Base-by-base conservation (phyloP, 371 early-diverging fungal genomes). In the Globomyces sp. region DNA sequence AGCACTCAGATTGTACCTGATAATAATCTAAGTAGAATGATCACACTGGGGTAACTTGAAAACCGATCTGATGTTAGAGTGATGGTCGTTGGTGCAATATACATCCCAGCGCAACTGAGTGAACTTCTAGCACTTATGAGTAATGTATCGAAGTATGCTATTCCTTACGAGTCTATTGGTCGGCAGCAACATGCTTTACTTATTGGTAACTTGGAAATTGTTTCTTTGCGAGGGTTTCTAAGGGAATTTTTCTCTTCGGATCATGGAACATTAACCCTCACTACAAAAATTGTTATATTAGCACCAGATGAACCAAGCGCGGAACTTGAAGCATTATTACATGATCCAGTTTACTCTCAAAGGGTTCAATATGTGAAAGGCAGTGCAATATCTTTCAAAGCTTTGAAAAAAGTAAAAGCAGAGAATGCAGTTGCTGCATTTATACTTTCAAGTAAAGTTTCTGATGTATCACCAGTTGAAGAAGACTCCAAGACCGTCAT, bases 321-420 rank as follows among this genome's bases (percentile, higher is more conserved):
- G 51, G 70, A 61, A 10, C 61, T 72, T 45, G 39, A 68, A 36
- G 34, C 11, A 11, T 50, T 77, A 24, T 58, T 70, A 13, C 37
- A 4, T 10, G 71, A 81, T 47, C 88, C 89, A 13, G 65, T 77
- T 40, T 86, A 87, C 63, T 74, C 76, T 24, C 80, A 77, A 61
- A 78, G 88, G 37, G 86, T 85, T 6, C 80, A 81, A 65, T 89
- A 89, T 61, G 80, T 89, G 43, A 81, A 83, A 58, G 89, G 90
- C 48, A 75, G 80, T 10, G 69, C 87, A 8, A 85, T 87, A 45
- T 83, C 83, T 9, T 86, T 85, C 58, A 71, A 71, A 45, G 74
- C 72, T 43, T 73, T 89, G 50, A 63, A 75, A n/a, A 75, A 77
- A 13, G 83, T 79, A 41, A 48, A 73, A 53, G 81, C 83, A 0